A percentile compares a stretch with the other conserved stretches of the same genome.
phyloP scores from a whole-genome alignment of 768 basidiomycete genomes.

The Lactarius indigo region DNA sequence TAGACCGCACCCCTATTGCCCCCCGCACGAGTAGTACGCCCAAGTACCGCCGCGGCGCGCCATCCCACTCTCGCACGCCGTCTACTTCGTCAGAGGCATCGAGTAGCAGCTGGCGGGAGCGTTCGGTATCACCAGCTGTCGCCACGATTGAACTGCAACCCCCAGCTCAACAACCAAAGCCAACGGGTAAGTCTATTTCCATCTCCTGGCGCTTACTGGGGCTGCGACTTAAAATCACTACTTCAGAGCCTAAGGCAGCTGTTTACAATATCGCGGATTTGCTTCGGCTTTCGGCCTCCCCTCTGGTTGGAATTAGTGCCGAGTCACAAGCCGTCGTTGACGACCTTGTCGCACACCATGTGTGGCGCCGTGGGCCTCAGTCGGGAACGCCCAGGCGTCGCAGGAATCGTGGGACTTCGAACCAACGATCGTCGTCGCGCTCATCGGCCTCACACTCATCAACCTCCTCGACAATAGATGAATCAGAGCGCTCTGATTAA shows the following conservation, averaged over 20 bases:
- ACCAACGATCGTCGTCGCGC: neutral
- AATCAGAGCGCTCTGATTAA: slow-evolving; percentile 10
- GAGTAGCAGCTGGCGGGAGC: slow-evolving; percentile 7
- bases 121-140: neutral
- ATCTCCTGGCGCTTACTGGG: neutral
- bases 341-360: slow-evolving; percentile 23
- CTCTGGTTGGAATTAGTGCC: slow-evolving; percentile 21
- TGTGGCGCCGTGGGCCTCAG: slow-evolving; percentile 24
- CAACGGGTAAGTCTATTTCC: neutral
- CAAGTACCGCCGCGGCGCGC: neutral
- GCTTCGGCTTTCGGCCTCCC: slow-evolving; percentile 22
- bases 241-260: neutral
- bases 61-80: slow-evolving; percentile 7
- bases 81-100: slow-evolving; percentile 9
- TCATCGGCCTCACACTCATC: neutral
- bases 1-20: neutral
- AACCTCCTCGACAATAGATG: slow-evolving; percentile 9
- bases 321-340: slow-evolving; percentile 16
- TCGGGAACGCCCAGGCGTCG: neutral
- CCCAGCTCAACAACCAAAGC: neutral
- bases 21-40: neutral
- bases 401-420: neutral
- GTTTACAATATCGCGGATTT: slow-evolving; percentile 20
- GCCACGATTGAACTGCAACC: neutral
- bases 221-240: neutral